Base-by-base conservation (phyloP, 2,329 filamentous ascomycete species). In the Drechslera avenae region DNA sequence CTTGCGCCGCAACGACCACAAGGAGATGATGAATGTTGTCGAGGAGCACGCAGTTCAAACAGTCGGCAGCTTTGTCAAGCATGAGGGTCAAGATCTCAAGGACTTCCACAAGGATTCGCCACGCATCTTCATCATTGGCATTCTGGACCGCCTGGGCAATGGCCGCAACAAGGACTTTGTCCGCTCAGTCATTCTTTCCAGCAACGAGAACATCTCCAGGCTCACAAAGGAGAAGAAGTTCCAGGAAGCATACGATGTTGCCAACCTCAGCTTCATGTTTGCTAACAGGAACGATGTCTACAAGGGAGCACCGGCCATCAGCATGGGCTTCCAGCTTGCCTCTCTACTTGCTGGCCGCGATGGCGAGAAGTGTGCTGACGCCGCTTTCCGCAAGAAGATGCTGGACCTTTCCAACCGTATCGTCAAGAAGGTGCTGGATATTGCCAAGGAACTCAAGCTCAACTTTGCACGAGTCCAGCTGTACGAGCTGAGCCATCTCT, bases 381-480 rank as follows among this genome's bases (percentile, higher is more conserved):
- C 65, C 9, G 50, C 59, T 2, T 56, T 70, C 18, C 72, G 72
- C 52, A 73, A 75, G 63, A 73, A 73, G 45, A 68, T 77, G 59
- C 66, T 76, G 5, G 60, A 70, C 7, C 66, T 75, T 1, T 78
- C 76, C 4, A 69, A 68, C 23, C 57, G 62, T 9, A 79, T 79
- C 35, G 68, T 79, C 23, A 67, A 70, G 54, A 73, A 76, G 46
- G 74, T 75, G 1, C 61, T 80, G 2, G 62, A 67, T 2, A 73
- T 77, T 33, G 68, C 76, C 56, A 68, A 67, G 44, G 68, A 66
- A 4, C 60, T 75, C 36, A 73, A 76, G 28, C 73, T 79, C 60
- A 76, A 77, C 56, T 67, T 79, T 21, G 71, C 75, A 10, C 71
- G 75, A 37, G 66, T 80, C 39, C 67, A 78, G 30, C 62, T 64